phyloP scores from a whole-genome alignment of 2,329 filamentous ascomycete genomes.

The Penicillium janthinellum region DNA sequence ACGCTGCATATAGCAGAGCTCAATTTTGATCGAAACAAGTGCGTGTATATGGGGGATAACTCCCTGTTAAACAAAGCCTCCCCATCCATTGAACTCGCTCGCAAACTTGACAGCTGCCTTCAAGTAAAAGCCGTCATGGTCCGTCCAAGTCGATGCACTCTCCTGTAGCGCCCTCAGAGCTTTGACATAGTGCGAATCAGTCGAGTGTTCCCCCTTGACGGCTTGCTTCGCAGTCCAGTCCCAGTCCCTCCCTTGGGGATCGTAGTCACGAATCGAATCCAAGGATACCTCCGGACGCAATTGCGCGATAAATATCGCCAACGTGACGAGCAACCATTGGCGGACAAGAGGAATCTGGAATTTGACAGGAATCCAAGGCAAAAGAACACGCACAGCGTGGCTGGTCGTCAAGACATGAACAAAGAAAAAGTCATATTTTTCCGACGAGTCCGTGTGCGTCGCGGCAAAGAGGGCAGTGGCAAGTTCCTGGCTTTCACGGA shows the following conservation, averaged over 20 bases:
- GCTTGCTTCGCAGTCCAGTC: constrained; percentile 72
- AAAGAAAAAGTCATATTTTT: constrained; percentile 79
- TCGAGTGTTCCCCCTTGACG: constrained; percentile 65
- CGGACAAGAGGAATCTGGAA: constrained; percentile 74
- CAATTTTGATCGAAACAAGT: not conserved
- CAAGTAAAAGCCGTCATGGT: constrained; percentile 49
- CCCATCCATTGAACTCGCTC: constrained; percentile 64
- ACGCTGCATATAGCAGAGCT: not conserved
- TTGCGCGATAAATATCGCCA: constrained; percentile 76
- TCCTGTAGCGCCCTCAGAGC: constrained; percentile 61
- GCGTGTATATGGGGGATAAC: not conserved
- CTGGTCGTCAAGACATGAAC: constrained; percentile 81
- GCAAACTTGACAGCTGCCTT: constrained; percentile 55
- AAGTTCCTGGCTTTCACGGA: constrained; percentile 67
- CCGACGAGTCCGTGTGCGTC: constrained; percentile 28
- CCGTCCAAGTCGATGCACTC: constrained; percentile 45
- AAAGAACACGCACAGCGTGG: constrained; percentile 82
- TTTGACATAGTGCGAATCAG: constrained; percentile 86
- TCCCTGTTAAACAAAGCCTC: constrained; percentile 50
- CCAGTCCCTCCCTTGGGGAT: constrained; percentile 72
- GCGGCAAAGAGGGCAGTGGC: constrained; percentile 51
- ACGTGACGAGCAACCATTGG: constrained; percentile 85
- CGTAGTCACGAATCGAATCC: constrained; percentile 62
- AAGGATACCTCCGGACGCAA: constrained; percentile 71
- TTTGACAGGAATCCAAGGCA: constrained; percentile 73